Base-by-base conservation (phyloP, 148 eudicot species). In the Rhododendron kiyosumense region DNA sequence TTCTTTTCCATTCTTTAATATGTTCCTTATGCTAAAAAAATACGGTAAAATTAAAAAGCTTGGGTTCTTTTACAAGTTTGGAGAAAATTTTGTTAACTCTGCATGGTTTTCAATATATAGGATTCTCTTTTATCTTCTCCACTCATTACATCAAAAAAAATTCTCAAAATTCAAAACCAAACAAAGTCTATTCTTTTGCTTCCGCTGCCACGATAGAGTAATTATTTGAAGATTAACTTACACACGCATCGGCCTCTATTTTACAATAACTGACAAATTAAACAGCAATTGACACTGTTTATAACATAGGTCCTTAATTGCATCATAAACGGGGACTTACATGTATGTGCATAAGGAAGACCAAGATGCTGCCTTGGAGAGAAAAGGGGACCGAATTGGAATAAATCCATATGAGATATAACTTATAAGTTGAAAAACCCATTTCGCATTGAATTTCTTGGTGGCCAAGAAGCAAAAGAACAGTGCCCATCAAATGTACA, bases 351-450 rank as follows among this genome's bases (percentile, higher is more conserved):
- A 83, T 52, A 94, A 92, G 73, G 88, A 91, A 65, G 91, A 89
- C 86, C 87, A 81, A 81, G 95, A 88, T 12, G 95, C 92, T 3
- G 94, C 86, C 30, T 85, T 89, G 86, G 88, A 54, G 85, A 87
- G 78, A 87, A 88, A 89, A 85, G 92, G 90, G 83, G 97, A 89
- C 51, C 88, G 92, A 85, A 94, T 79, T 63, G 95, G 89, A 80
- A 34, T 26, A 69, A 69, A 41, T 17, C 18, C 75, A 69, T 28
- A 12, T 69, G 75, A 4, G 75, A 69, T 69, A 28, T 13, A n/a
- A n/a, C n/a, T n/a, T n/a, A 69, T 38, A 38, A 26, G 17, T 69
- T 69, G 75, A 28, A 69, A 13, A 41, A 41, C 18, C 34, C 17
- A 69, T 69, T 69, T 69, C 36, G 2, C 36, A 69, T 28, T 28